Base-by-base conservation (phyloP, 768 basidiomycete genomes). In the Pulveroboletus sp. region DNA sequence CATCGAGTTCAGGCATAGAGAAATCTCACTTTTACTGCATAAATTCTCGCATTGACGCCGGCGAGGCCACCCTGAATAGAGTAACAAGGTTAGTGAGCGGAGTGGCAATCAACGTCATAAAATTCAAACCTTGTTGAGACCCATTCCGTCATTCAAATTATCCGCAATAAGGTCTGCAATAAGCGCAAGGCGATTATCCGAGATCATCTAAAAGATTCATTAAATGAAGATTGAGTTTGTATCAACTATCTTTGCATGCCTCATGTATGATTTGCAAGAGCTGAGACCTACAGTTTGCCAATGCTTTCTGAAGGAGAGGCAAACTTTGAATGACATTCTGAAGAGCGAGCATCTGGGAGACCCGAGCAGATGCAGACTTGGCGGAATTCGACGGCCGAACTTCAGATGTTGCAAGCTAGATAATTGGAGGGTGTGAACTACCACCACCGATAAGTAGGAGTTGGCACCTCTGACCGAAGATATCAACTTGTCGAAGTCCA, bases 401-500 rank as follows among this genome's bases (percentile, higher is more conserved):
- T 68, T 89, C 85, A 13, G 77, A 80, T 1, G 81, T 74, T 2
- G 79, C 82, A 30, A 91, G 77, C 88, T 92, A 46, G n/a, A 38
- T 30, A 10, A 44, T 17, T 2, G 14, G 26, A 5, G 6, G 14
- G 15, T n/a, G 28, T 44, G 7, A 47, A 41, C 10, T 24, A 46
- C n/a, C 21, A 18, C 24, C 28, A 28, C 21, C 21, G 4, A 21
- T 4, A 44, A 6, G 35, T 5, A 2, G 38, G 10, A 7, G 18
- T 21, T 24, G 31, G 13, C 3, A 18, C 30, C 6, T 55, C 74
- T 51, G 59, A 85, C 88, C 26, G 80, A 80, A 41, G 78, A 81
- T 32, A 92, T 86, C 7, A 96, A 70, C 62, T 88, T 93, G 67
- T 97, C 94, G 26, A 95, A 78, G 59, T 98, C 95, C 65, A 89